Base-by-base conservation (phyloP, 306 rosid species). In the Nissolia schottii region DNA sequence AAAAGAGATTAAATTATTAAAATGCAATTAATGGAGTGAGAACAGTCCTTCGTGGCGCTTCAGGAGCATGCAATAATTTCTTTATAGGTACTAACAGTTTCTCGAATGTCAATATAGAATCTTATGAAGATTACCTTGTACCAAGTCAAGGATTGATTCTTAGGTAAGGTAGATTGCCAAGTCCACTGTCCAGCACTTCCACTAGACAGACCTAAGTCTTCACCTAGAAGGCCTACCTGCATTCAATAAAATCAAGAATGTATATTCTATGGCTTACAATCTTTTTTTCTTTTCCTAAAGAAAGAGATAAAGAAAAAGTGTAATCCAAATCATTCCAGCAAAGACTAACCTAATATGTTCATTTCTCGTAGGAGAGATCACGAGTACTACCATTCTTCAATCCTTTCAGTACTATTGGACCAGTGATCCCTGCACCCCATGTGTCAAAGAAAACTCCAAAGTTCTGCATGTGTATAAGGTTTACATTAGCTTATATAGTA, bases 171-270 rank as follows among this genome's bases (percentile, higher is more conserved):
- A 67, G 96, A 71, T 41, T 76, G 67, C 38, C 89, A 83, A 67
- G 70, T 75, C 99, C 99, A 94, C 59, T 59, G 71, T 70, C 79
- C 83, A 71, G 87, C 86, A 81, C 72, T 88, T 73, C 92, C 95
- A 74, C 84, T 79, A 27, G 87, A 70, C 43, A 87, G 82, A 70
- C 85, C 85, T 56, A 77, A 73, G 29, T 87, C 86, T 85, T 94
- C 99, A 73, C 95, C 96, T 85, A 83, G 66, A 55, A 94, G 96
- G 66, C 99, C 97, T 79, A 89, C 74, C 98, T 93, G 80, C 77
- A 78, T 67, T 53, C 65, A 37, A 13, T 57, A 59, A 43, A 5
- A 67, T 57, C 55, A 50, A 53, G 75, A 20, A 18, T 0, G 24
- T 20, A 14, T 14, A 25, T 67, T 49, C 43, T 49, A 48, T 41